Conservation (phyloP, 441 rosid species). For the Pelargonium citronellum region DNA sequence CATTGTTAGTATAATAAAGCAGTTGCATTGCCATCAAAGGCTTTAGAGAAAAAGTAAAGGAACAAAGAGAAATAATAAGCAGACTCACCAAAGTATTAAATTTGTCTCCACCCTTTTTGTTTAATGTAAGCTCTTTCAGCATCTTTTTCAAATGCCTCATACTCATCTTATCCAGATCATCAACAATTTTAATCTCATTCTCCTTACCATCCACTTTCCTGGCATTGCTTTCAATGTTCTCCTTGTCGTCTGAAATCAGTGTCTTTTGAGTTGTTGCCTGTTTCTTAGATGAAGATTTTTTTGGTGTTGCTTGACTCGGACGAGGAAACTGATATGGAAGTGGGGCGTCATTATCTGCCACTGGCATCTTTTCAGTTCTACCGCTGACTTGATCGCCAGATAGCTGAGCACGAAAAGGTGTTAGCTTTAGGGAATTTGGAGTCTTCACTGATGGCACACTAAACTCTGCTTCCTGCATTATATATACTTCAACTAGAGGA, state of each 20-base stretch:
- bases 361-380: slow-evolving; percentile 13
- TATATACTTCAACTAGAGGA: slow-evolving; percentile 9
- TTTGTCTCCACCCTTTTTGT: slow-evolving; percentile 17
- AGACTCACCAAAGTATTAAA: slow-evolving; percentile 10
- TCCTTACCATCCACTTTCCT: slow-evolving; percentile 23
- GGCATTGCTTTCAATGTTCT: slow-evolving; percentile 26
- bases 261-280: slow-evolving; percentile 21
- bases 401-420: slow-evolving; percentile 3
- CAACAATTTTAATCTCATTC: slow-evolving; percentile 23
- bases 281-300: slow-evolving; percentile 25
- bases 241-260: slow-evolving; percentile 24
- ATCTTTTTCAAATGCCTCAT: not conserved
- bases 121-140: not conserved
- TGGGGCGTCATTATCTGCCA: slow-evolving; percentile 29
- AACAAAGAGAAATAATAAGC: not conserved
- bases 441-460: slow-evolving; percentile 6
- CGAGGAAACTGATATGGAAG: slow-evolving; percentile 35
- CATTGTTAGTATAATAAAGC: not conserved
- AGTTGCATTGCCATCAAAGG: not conserved
- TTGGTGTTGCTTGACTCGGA: slow-evolving; percentile 26
- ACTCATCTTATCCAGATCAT: slow-evolving; percentile 1
- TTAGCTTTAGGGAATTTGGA: slow-evolving; percentile 15
- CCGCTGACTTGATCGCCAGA: slow-evolving; percentile 8
- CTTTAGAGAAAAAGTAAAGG: not conserved
- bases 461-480: slow-evolving; percentile 23